These are phyloP conservation scores for Bidens hawaiensis DNA, from an alignment of 140 eudicot species.

Conservation along the genomic window DNA sequence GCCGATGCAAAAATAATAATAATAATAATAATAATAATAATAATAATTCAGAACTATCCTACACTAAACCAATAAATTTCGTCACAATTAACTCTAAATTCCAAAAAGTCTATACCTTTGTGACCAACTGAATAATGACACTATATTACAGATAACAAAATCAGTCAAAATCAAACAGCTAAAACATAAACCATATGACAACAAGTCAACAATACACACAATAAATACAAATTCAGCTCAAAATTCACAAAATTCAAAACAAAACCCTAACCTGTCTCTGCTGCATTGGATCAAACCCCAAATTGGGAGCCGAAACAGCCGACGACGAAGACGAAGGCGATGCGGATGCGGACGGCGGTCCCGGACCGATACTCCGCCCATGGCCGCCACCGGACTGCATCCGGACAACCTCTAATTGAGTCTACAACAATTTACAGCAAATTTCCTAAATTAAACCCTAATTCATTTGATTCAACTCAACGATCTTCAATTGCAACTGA, in stretches of 20 bases:
- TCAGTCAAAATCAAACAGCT: neutral
- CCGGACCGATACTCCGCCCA: slow-evolving; percentile 61
- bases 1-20: too few species aligned
- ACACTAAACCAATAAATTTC: too few species aligned
- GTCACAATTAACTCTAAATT: neutral
- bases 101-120: neutral
- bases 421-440: too few species aligned
- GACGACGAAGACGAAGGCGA: slow-evolving; percentile 90
- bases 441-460: too few species aligned
- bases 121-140: neutral
- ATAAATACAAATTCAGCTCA: neutral
- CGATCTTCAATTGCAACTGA: too few species aligned
- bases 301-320: slow-evolving; percentile 62
- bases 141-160: neutral
- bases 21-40: too few species aligned
- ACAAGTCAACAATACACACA: neutral
- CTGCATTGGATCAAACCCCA: slow-evolving; percentile 54
- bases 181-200: neutral
- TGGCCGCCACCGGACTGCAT: slow-evolving; percentile 82
- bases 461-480: too few species aligned
- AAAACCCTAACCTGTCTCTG: slow-evolving; percentile 79
- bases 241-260: too few species aligned
- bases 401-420: too few species aligned
- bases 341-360: slow-evolving; percentile 65
- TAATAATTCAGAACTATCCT: too few species aligned